These are phyloP conservation scores for Lentinula sp. DNA, from an alignment of 768 basidiomycete species.

Conservation along the genomic window DNA sequence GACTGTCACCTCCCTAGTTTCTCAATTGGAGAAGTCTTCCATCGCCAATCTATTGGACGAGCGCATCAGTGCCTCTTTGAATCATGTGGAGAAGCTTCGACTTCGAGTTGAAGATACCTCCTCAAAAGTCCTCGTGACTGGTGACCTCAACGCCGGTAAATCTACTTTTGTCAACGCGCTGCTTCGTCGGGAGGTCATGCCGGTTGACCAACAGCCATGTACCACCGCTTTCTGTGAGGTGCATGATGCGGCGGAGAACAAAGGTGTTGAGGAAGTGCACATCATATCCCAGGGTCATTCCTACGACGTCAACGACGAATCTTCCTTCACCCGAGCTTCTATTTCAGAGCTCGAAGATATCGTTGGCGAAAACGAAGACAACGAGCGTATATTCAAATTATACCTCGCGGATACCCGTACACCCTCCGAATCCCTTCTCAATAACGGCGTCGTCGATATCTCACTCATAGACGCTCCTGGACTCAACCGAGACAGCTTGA, in stretches of 20 bases:
- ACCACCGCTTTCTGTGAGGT: constrained; percentile 98
- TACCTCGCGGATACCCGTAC: constrained; percentile 82
- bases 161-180: constrained; percentile 97
- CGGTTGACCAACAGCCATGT: constrained; percentile 96
- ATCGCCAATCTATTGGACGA: constrained; percentile 90
- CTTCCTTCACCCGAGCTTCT: constrained; percentile 66
- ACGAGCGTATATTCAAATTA: constrained; percentile 75
- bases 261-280: constrained; percentile 80
- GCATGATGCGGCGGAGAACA: constrained; percentile 79
- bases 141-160: constrained; percentile 97
- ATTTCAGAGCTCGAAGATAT: constrained; percentile 74
- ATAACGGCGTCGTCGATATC: constrained; percentile 95
- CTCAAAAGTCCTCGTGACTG: constrained; percentile 95
- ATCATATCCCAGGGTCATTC: constrained; percentile 59
- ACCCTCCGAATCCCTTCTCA: constrained; percentile 77
- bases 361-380: constrained; percentile 67
- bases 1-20: constrained; percentile 65
- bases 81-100: constrained; percentile 80
- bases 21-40: constrained; percentile 87
- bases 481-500: constrained; percentile 89
- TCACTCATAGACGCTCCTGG: constrained; percentile 98
- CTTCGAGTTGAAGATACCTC: constrained; percentile 86
- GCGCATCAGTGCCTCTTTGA: constrained; percentile 64
- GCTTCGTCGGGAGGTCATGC: constrained; percentile 86
- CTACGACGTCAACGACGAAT: constrained; percentile 67